phyloP scores from a whole-genome alignment of 108 stramenopile genomes.

The Fistulifera pelliculosa region DNA sequence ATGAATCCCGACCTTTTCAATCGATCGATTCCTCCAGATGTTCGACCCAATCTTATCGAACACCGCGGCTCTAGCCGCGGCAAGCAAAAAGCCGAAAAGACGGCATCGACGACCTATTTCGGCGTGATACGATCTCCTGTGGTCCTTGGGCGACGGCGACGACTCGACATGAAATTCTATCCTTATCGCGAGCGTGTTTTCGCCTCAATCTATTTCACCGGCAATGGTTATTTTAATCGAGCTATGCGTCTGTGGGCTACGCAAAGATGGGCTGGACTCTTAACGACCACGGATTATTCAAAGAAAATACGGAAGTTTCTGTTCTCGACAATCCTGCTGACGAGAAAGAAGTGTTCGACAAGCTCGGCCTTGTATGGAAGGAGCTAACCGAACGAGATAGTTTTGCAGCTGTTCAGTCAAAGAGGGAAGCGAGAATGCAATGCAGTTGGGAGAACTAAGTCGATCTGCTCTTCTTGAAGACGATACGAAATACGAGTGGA shows the following conservation, averaged over 20 bases:
- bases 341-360: constrained; percentile 45
- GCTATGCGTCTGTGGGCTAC: constrained; percentile 41
- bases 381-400: constrained; percentile 37
- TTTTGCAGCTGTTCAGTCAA: constrained; percentile 34
- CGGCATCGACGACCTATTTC: constrained; percentile 22
- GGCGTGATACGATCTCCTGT: constrained; percentile 30
- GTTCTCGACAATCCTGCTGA: constrained; percentile 12
- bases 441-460: too few species aligned
- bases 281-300: constrained; percentile 44
- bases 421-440: background rate
- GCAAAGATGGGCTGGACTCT: constrained; percentile 15
- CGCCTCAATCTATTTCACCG: constrained; percentile 52
- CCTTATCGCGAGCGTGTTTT: constrained; percentile 41
- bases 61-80: background rate
- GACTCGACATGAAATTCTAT: constrained; percentile 53
- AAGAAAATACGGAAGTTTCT: background rate
- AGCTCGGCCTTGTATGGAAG: constrained; percentile 33
- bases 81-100: background rate
- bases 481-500: too few species aligned
- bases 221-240: constrained; percentile 51
- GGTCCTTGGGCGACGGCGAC: constrained; percentile 13
- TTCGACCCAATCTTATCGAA: background rate
- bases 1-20: constrained; percentile 14
- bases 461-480: too few species aligned
- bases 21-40: background rate